Percentiles rank a stretch among this genome's conserved stretches.
phyloP scores from a whole-genome alignment of 306 rosid genomes.

The Fagus crenata region DNA sequence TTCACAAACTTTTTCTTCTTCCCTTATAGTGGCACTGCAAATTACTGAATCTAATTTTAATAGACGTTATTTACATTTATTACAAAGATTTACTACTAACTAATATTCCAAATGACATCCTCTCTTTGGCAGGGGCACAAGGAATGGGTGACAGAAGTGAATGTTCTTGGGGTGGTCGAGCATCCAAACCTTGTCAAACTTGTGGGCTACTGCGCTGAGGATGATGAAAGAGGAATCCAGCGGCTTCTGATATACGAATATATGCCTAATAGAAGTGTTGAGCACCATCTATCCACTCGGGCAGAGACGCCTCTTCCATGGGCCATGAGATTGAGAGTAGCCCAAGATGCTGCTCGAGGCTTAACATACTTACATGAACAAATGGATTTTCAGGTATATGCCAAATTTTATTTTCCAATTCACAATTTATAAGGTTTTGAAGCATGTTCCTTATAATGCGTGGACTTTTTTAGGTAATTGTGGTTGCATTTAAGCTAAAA shows the following conservation, averaged over 20 bases:
- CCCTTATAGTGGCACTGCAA: neutral
- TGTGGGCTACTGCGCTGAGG: constrained; percentile 95
- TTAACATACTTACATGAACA: constrained; percentile 83
- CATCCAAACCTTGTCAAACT: constrained; percentile 95
- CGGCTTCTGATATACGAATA: constrained; percentile 82
- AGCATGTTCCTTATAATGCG: constrained; percentile 6
- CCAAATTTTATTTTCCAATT: constrained; percentile 12
- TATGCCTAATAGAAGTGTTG: constrained; percentile 84
- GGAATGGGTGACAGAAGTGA: constrained; percentile 99
- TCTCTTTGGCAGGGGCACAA: constrained; percentile 71
- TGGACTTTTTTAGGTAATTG: neutral
- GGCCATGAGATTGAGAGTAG: constrained; percentile 79
- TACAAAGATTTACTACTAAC: neutral
- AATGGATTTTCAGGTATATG: constrained; percentile 85
- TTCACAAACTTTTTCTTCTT: neutral
- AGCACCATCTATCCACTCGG: constrained; percentile 69
- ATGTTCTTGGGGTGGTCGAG: constrained; percentile 93
- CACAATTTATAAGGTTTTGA: constrained; percentile 11
- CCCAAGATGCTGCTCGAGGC: constrained; percentile 92
- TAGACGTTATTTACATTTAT: neutral
- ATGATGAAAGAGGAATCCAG: constrained; percentile 98
- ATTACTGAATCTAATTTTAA: neutral
- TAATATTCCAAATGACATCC: neutral
- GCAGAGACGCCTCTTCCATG: constrained; percentile 68
- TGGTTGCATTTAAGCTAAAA: constrained; percentile 5